A percentile compares a stretch with the other conserved stretches of the same genome.
phyloP scores from a whole-genome alignment of 345 rosid species.

The Lepidium sativum region DNA sequence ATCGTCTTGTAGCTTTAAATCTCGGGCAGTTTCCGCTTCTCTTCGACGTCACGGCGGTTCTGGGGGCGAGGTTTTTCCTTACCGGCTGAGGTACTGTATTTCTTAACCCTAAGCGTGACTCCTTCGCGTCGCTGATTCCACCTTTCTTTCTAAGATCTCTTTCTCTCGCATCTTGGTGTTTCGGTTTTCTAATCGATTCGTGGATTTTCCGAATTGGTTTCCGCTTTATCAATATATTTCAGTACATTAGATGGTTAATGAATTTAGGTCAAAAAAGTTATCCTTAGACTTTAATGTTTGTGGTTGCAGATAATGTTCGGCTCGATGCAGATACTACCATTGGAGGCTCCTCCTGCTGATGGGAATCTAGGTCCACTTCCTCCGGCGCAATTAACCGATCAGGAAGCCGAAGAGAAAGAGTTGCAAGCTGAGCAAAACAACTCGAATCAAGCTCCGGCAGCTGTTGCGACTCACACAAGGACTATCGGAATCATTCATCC shows the following conservation, averaged over 20 bases:
- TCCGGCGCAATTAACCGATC: conserved; percentile 46
- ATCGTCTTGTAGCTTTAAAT: neutral
- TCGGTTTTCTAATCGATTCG: too few relatives aligned
- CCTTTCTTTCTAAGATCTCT: neutral
- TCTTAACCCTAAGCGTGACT: neutral
- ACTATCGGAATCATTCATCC: conserved; percentile 85
- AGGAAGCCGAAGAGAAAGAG: conserved; percentile 31
- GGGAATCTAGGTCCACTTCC: conserved; percentile 60
- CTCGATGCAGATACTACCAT: conserved; percentile 49
- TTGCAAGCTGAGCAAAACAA: conserved; percentile 37
- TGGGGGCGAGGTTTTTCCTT: neutral
- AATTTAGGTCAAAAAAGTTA: conserved; percentile 1
- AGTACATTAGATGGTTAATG: neutral
- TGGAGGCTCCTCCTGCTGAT: conserved; percentile 68
- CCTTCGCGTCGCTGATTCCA: neutral
- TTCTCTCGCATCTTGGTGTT: neutral
- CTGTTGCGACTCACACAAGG: conserved; percentile 68
- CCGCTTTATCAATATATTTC: neutral
- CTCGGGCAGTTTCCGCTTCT: neutral
- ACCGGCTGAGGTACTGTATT: conserved; percentile 17
- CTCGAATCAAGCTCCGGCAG: conserved; percentile 29
- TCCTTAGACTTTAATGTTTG: neutral
- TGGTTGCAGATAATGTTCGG: conserved; percentile 40
- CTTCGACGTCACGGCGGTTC: neutral
- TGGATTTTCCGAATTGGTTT: too few relatives aligned